Evolutionary conservation across 208 protist genomes (phyloP), one percentile per base, ranked within the genome.

Genomic region (Leishmania tarentolae): DNA sequence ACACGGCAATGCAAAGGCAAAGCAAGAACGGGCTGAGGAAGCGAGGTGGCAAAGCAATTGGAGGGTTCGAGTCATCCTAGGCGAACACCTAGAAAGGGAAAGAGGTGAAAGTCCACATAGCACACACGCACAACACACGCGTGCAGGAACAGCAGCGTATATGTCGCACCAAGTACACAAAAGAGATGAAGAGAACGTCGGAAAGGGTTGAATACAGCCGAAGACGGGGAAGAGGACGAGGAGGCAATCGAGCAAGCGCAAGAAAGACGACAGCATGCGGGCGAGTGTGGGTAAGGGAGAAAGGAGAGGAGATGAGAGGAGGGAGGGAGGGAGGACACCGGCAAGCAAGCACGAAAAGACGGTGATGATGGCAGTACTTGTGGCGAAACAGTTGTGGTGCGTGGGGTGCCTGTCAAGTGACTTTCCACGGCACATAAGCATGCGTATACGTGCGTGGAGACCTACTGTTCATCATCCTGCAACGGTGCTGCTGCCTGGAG

Each of bases 141-240:
- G 24, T 40, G 66, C 40, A 24, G 9, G 35, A 72, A 31, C 40
- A 15, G n/a, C 40, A 72, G 66, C 35, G 31, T 47, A 72, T 37
- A 50, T 31, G 40, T 8, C 21, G 35, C 9, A 13, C 19, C 7
- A 19, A 47, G 35, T 11, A 44, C 2, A 47, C 21, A 19, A 24
- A 6, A 24, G 40, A 31, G 35, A 31, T 13, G 31, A 21, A 8
- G 37, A 75, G 17, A 57, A 56, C 78, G 40, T 28, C 37, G 61
- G 76, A 61, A 78, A 81, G 75, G 52, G 59, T 46, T 83, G 68
- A 82, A 46, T 47, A n/a, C n/a, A n/a, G n/a, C n/a, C n/a, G n/a
- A n/a, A 81, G 37, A 73, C 59, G 83, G 57, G 72, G 37, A 79
- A 21, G 50, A 46, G 83, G 42, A 74, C 61, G 75, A 7, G 79